These are phyloP conservation scores for Leccinum pachyderme DNA, from an alignment of 1,284 basidiomycete species.

Conservation along the genomic window DNA sequence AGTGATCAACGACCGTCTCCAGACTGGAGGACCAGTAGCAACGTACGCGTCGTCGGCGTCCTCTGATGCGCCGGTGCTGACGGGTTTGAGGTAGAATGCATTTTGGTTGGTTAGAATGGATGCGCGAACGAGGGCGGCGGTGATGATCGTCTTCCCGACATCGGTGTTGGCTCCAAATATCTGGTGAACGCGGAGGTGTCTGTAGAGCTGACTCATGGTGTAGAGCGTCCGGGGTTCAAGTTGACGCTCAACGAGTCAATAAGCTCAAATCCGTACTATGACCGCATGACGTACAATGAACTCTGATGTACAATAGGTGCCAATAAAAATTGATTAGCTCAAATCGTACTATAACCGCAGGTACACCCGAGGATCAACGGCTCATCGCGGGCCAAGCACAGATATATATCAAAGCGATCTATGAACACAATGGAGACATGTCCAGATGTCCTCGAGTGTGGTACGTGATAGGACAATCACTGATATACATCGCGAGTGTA, in stretches of 20 bases:
- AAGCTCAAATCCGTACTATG: constrained; percentile 14
- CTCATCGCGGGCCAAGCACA: constrained; percentile 1
- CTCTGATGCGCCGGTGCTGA: constrained; percentile 80
- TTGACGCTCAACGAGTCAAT: not conserved
- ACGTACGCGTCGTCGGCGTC: constrained; percentile 83
- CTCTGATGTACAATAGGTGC: not conserved
- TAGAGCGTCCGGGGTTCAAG: not conserved
- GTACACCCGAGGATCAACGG: not conserved
- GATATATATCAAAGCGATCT: constrained; percentile 1
- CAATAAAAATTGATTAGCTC: constrained; percentile 3
- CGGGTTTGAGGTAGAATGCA: constrained; percentile 87
- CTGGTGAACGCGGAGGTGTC: constrained; percentile 81
- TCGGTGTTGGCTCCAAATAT: constrained; percentile 91
- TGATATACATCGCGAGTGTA: constrained; percentile 30
- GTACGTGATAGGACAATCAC: constrained; percentile 9
- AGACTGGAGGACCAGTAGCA: not conserved
- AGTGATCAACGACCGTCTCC: constrained; percentile 1
- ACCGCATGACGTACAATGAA: not conserved
- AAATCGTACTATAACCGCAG: constrained; percentile 9
- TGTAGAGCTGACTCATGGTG: constrained; percentile 52
- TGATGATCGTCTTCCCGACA: constrained; percentile 90
- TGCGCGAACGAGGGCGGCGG: constrained; percentile 78
- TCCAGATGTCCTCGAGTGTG: constrained; percentile 24
- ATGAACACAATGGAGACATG: constrained; percentile 25
- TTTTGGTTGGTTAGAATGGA: constrained; percentile 52